These are phyloP conservation scores for Herpetomonas tarakana DNA, from an alignment of 208 protist genomes.

Conservation along the genomic window DNA sequence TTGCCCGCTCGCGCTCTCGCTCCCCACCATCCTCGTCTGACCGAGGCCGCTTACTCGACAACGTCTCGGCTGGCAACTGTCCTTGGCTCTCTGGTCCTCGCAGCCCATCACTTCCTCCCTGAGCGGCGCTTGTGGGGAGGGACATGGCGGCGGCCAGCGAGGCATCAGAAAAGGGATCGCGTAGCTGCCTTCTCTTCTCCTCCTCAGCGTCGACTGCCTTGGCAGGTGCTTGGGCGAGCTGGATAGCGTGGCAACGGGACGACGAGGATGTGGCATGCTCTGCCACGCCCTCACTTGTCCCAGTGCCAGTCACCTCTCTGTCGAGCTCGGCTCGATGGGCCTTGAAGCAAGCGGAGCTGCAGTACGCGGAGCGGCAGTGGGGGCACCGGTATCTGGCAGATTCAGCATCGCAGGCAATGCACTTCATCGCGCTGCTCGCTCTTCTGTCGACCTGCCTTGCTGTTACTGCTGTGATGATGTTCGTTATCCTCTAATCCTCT, in stretches of 20 bases:
- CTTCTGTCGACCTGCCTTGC: constrained; percentile 8
- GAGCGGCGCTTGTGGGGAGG: too few species aligned
- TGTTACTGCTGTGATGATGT: constrained; percentile 11
- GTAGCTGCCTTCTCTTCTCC: constrained; percentile 3
- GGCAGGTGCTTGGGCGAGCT: neutral
- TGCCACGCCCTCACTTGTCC: neutral
- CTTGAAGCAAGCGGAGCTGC: constrained; percentile 56
- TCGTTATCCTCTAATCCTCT: too few species aligned
- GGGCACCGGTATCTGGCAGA: constrained; percentile 50
- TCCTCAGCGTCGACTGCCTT: constrained; percentile 9
- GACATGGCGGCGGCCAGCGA: neutral
- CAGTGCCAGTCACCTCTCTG: constrained; percentile 2
- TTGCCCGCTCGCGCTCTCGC: neutral
- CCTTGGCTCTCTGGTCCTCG: too few species aligned
- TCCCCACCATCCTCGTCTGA: too few species aligned
- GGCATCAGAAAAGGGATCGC: constrained; percentile 11
- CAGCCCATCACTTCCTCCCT: too few species aligned
- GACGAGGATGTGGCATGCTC: neutral
- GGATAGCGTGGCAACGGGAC: constrained; percentile 1
- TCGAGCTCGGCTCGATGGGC: constrained; percentile 29
- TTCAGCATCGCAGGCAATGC: constrained; percentile 45
- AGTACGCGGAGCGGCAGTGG: constrained; percentile 58
- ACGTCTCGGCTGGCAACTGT: too few species aligned
- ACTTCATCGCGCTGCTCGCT: constrained; percentile 28
- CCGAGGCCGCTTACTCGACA: too few species aligned